phyloP scores from a whole-genome alignment of 768 basidiomycete species.

The Hygrophorus pudorinus region DNA sequence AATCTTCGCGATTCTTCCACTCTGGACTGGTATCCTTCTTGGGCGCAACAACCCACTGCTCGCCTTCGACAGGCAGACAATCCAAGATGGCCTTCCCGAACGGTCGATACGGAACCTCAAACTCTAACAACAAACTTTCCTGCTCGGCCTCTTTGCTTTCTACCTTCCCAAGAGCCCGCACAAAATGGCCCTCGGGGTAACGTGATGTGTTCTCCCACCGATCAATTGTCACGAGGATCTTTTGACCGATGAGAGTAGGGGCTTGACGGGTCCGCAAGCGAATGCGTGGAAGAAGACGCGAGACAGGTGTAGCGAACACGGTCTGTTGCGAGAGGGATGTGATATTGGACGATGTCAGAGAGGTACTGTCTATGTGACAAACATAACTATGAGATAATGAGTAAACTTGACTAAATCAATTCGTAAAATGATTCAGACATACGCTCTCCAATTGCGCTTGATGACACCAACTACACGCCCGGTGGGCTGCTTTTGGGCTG shows the following conservation, averaged over 20 bases:
- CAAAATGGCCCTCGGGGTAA: conserved; percentile 96
- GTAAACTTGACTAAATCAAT: conserved; percentile 1
- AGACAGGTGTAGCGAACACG: conserved; percentile 90
- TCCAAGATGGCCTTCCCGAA: conserved; percentile 94
- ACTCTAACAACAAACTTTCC: conserved; percentile 88
- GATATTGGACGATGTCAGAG: conserved; percentile 66
- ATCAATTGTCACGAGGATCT: conserved; percentile 94
- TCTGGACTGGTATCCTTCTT: conserved; percentile 34
- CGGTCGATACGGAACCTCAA: conserved; percentile 90
- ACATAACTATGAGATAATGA: conserved; percentile 51
- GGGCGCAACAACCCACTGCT: conserved; percentile 84
- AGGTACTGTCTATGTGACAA: conserved; percentile 88
- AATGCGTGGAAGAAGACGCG: conserved; percentile 85
- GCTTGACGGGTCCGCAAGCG: conserved; percentile 93
- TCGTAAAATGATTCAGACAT: conserved; percentile 23
- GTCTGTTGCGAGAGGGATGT: conserved; percentile 83
- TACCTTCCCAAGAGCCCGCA: conserved; percentile 80
- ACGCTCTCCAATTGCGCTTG: conserved; percentile 95
- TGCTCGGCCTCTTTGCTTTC: conserved; percentile 96
- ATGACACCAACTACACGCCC: conserved; percentile 86
- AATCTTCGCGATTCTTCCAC: conserved; percentile 84
- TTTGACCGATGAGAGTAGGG: conserved; percentile 77
- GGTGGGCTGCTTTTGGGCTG: conserved; percentile 74
- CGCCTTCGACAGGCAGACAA: conserved; percentile 85
- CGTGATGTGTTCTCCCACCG: conserved; percentile 80